phyloP scores from a whole-genome alignment of 2,329 filamentous ascomycete genomes.

The Colletotrichum godetiae region DNA sequence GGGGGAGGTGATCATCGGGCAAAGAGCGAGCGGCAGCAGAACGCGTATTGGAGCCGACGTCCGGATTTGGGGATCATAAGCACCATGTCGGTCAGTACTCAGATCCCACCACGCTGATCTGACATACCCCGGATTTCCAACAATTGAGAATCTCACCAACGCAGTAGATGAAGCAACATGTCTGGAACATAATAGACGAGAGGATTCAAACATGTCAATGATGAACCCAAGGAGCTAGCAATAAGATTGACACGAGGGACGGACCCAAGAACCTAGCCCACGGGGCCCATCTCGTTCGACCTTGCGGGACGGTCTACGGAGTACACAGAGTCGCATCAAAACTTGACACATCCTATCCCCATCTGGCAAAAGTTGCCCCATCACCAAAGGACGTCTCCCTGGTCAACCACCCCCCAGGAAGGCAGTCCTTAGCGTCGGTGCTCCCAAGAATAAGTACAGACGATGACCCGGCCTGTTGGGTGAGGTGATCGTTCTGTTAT shows the following conservation, averaged over 20 bases:
- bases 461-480: neutral
- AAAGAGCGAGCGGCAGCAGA: neutral
- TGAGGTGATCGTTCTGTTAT: neutral
- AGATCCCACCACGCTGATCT: neutral
- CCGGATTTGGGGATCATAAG: conserved; percentile 7
- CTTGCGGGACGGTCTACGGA: conserved; percentile 4
- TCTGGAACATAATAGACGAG: neutral
- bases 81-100: neutral
- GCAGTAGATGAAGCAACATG: neutral
- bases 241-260: neutral
- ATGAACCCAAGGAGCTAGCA: conserved; percentile 1
- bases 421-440: conserved; percentile 29
- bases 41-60: neutral
- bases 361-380: conserved; percentile 28
- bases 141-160: neutral
- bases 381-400: conserved; percentile 4
- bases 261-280: conserved; percentile 12
- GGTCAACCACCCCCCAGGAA: conserved; percentile 8
- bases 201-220: neutral
- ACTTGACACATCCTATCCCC: conserved; percentile 23
- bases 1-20: neutral
- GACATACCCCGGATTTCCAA: neutral
- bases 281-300: conserved; percentile 25
- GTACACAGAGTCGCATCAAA: conserved; percentile 25
- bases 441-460: conserved; percentile 27